phyloP scores from a whole-genome alignment of 2,329 filamentous ascomycete species.

The Magnaporthiopsis incrustans region DNA sequence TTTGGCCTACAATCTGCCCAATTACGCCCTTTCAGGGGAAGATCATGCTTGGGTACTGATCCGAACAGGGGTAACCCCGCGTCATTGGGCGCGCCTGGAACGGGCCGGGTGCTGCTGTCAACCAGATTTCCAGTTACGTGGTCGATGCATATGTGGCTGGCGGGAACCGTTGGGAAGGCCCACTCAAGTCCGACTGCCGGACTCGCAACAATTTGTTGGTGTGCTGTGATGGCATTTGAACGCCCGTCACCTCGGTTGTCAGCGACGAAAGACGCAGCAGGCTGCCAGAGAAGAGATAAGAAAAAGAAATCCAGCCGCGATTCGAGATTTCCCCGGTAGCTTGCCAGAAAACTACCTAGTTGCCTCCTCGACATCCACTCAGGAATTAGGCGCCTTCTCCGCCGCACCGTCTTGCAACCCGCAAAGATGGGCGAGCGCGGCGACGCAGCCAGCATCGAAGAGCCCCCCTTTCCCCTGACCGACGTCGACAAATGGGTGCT shows the following conservation, averaged over 20 bases:
- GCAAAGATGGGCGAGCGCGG: conserved; percentile 26
- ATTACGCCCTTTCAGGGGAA: no score
- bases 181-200: background rate
- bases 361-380: background rate
- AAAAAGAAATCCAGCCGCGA: background rate
- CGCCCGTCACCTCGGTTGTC: background rate
- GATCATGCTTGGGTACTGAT: no score
- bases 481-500: conserved; percentile 50
- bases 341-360: background rate
- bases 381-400: no score
- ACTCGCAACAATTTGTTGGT: background rate
- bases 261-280: background rate
- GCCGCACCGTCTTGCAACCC: background rate
- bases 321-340: no score
- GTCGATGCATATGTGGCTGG: background rate
- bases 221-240: background rate
- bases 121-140: no score
- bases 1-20: no score
- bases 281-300: background rate
- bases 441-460: conserved; percentile 24
- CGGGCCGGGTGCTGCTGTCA: no score
- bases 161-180: background rate
- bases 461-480: conserved; percentile 51
- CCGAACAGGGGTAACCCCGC: no score
- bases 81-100: no score